Base-by-base conservation (phyloP, 202 grass and related monocot species). In the Hordeum pubiflorum region DNA sequence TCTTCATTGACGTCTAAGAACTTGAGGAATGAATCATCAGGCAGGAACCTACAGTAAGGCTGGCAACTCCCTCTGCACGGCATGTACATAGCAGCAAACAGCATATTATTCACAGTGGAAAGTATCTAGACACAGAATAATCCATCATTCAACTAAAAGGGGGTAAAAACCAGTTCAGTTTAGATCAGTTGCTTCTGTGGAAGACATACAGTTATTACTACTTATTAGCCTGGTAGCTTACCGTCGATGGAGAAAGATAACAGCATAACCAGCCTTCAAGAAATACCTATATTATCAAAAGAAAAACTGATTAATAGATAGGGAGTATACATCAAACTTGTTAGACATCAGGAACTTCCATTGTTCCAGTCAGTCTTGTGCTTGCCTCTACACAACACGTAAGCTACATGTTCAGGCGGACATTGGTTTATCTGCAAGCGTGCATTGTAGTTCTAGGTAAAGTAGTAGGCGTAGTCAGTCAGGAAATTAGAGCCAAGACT, bases 11-110 rank as follows among this genome's bases (percentile, higher is more conserved):
- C 72, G 43, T 91, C 81, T 76, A 97, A 93, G 55, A 97, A 84
- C 4, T 93, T 84, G 26, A 94, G 89, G 63, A 97, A 89, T n/a
- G 94, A 93, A 88, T 97, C 92, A 60, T 97, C 92, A 43, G 92
- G 79, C 54, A 97, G 73, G 68, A 92, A 94, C 66, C 92, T 89
- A 56, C 86, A 94, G 48, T 94, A 97, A 80, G 94, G 94, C 60
- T 97, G 94, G 74, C 70, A 93, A 58, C 92, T 97, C 50, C 92
- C 92, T 38, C 94, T 97, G 87, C 70, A 83, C 33, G 14, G 14
- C 31, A 63, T 9, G 52, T 41, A 63, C 17, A 8, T 14, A 75
- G 34, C 17, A 86, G 15, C 38, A 58, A 73, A 50, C 13, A 60
- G 64, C 38, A 56, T 17, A 43, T 73, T 57, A 82, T 79, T 77